phyloP scores from a whole-genome alignment of 2,329 filamentous ascomycete genomes.

The Pseudonectria buxi region DNA sequence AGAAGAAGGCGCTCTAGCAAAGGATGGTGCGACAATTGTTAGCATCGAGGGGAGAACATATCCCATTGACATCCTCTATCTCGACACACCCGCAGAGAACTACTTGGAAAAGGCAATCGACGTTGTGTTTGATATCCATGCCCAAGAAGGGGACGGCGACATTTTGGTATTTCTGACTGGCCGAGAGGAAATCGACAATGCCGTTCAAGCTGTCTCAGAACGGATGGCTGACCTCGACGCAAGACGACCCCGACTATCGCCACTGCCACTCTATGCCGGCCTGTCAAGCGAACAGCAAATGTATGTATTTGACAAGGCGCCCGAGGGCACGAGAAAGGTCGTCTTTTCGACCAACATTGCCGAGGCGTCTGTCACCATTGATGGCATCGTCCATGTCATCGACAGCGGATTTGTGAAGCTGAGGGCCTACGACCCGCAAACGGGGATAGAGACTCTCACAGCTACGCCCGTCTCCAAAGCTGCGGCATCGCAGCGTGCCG shows the following conservation, averaged over 20 bases:
- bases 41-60: conserved; percentile 83
- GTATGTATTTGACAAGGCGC: conserved; percentile 82
- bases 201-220: conserved; percentile 72
- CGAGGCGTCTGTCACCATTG: conserved; percentile 91
- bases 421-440: conserved; percentile 73
- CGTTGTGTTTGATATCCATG: conserved; percentile 82
- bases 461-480: conserved; percentile 80
- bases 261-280: conserved; percentile 79
- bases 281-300: conserved; percentile 87
- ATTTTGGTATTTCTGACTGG: conserved; percentile 89
- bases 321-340: conserved; percentile 79
- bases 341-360: conserved; percentile 94
- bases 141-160: conserved; percentile 72
- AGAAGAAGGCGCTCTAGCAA: conserved; percentile 22
- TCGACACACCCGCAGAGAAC: conserved; percentile 71
- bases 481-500: conserved; percentile 84
- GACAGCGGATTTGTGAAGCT: conserved; percentile 90
- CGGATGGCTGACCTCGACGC: conserved; percentile 53
- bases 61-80: conserved; percentile 79
- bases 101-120: conserved; percentile 80
- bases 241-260: conserved; percentile 21
- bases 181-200: conserved; percentile 82
- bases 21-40: conserved; percentile 50
- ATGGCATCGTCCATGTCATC: conserved; percentile 84
- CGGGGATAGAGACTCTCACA: conserved; percentile 82